Percentiles rank a stretch among this genome's conserved stretches.
phyloP scores from a whole-genome alignment of 495 filamentous ascomycete species.

The Podospora comata region DNA sequence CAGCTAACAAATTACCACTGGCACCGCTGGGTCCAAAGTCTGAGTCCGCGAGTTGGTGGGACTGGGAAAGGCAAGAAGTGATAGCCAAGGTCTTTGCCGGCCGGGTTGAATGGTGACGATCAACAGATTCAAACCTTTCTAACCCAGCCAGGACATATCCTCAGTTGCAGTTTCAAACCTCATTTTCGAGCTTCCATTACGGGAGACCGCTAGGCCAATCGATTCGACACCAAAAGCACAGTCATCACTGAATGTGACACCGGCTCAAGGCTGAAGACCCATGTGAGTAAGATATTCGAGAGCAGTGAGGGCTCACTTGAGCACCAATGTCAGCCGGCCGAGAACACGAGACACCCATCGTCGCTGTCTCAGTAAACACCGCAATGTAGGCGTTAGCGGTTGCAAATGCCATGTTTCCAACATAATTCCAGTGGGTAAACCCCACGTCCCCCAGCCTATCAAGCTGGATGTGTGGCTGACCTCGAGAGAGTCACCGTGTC shows the following conservation, averaged over 20 bases:
- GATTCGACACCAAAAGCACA: not conserved
- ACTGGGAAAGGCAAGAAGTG: conserved; percentile 7
- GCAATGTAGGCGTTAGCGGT: not conserved
- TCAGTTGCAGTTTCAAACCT: not conserved
- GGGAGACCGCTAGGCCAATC: too few relatives aligned
- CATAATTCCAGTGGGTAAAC: not conserved
- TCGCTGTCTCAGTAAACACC: not conserved
- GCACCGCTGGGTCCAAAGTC: too few relatives aligned
- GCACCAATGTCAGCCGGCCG: not conserved
- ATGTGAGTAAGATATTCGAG: not conserved
- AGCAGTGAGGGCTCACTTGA: not conserved
- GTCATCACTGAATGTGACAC: not conserved
- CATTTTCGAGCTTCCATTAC: too few relatives aligned
- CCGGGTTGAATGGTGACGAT: not conserved
- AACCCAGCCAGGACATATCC: not conserved
- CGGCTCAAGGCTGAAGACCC: too few relatives aligned
- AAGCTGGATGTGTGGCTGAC: not conserved
- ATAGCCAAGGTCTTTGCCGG: not conserved
- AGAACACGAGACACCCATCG: not conserved
- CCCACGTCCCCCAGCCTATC: not conserved
- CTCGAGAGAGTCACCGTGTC: not conserved
- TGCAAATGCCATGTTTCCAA: not conserved
- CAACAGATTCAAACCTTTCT: not conserved
- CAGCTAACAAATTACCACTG: conserved; percentile 15
- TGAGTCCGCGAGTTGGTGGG: conserved; percentile 9